Evolutionary conservation across 2,329 filamentous ascomycete genomes (phyloP).

Genomic region (Gremmenia infestans): DNA sequence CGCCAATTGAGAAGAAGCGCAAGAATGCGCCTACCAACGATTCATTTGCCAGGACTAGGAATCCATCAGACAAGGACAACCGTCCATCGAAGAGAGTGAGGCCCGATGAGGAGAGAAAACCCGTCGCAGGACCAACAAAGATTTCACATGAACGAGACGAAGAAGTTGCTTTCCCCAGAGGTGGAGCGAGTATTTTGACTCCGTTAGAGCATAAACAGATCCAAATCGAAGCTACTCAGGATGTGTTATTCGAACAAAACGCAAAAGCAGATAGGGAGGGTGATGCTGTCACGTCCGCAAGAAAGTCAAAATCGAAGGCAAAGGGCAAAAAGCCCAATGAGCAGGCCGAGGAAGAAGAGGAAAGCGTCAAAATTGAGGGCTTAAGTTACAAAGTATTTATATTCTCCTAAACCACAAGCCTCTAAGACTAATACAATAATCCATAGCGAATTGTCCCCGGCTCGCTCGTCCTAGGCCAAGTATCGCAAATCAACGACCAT

Average conservation of each 20-base stretch:
- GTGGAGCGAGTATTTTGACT: constrained; percentile 84
- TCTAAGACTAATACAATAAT: no score
- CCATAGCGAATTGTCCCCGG: constrained; percentile 73
- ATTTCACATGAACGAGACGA: constrained; percentile 61
- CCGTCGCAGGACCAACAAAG: constrained; percentile 20
- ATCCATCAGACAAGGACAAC: constrained; percentile 19
- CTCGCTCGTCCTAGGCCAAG: constrained; percentile 80
- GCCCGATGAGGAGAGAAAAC: constrained; percentile 18
- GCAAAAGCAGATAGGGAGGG: constrained; percentile 35
- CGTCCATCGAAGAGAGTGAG: constrained; percentile 28
- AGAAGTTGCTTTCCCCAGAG: constrained; percentile 86
- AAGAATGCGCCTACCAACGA: constrained; percentile 31
- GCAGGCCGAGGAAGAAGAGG: constrained; percentile 41
- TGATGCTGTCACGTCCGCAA: constrained; percentile 19
- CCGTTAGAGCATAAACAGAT: constrained; percentile 96
- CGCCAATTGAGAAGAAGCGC: constrained; percentile 30
- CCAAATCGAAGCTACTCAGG: constrained; percentile 83
- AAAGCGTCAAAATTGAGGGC: constrained; percentile 70
- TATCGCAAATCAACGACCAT: constrained; percentile 73
- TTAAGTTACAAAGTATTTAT: constrained; percentile 76
- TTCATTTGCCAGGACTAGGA: constrained; percentile 29
- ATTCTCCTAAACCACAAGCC: not conserved
- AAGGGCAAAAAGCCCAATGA: constrained; percentile 51
- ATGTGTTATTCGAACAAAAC: constrained; percentile 80
- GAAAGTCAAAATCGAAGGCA: constrained; percentile 46